These are phyloP conservation scores for Cryptococcus deneoformans DNA, from an alignment of 1,284 basidiomycete species.

Conservation along the genomic window DNA sequence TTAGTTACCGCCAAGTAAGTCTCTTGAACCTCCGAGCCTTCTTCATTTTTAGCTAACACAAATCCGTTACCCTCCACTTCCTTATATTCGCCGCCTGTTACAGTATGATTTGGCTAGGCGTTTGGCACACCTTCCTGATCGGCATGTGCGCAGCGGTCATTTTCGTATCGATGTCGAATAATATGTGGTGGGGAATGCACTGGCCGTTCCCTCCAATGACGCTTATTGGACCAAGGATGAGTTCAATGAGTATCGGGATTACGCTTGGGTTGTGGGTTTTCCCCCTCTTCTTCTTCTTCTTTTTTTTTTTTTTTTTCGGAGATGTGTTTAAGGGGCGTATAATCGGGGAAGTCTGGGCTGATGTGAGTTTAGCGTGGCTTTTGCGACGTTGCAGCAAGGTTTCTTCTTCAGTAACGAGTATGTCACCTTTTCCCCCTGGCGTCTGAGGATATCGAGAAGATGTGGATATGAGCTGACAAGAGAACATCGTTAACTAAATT, in stretches of 20 bases:
- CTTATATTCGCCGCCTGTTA: background rate
- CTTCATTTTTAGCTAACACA: background rate
- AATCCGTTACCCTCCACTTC: background rate
- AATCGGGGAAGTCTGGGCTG: background rate
- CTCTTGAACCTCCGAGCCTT: background rate
- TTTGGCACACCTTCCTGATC: constrained; percentile 28
- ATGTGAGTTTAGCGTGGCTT: constrained; percentile 11
- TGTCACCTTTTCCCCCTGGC: background rate
- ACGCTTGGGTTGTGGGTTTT: constrained; percentile 33
- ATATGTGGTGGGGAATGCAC: constrained; percentile 36
- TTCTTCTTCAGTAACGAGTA: constrained; percentile 21
- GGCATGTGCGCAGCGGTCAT: constrained; percentile 28
- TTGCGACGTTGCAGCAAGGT: constrained; percentile 27
- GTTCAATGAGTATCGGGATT: constrained; percentile 28
- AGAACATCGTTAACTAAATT: background rate
- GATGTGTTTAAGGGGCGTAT: background rate
- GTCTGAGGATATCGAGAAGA: background rate
- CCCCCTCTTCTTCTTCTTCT: background rate
- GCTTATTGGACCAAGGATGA: constrained; percentile 29
- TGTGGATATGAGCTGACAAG: background rate
- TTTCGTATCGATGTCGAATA: constrained; percentile 27
- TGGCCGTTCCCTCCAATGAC: constrained; percentile 25
- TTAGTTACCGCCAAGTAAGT: constrained; percentile 8
- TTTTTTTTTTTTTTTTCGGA: too few species aligned
- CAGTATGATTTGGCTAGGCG: constrained; percentile 22